These are phyloP conservation scores for Glycine soja DNA, from an alignment of 306 rosid genomes.

Conservation along the genomic window DNA sequence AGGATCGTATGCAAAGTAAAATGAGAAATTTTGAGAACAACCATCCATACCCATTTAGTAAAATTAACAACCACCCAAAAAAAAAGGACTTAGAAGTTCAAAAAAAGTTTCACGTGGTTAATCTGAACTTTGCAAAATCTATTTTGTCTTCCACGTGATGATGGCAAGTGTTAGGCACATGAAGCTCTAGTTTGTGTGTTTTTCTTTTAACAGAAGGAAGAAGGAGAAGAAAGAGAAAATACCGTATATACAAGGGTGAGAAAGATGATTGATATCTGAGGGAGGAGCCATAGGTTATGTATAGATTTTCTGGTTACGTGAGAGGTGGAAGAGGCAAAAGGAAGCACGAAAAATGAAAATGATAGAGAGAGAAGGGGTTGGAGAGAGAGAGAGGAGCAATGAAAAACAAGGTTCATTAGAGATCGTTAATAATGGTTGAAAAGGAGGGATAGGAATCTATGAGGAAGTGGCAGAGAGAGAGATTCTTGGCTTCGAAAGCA, in stretches of 20 bases:
- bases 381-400: slow-evolving; percentile 22
- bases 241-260: slow-evolving; percentile 88
- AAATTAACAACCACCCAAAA: slow-evolving; percentile 20
- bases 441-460: slow-evolving; percentile 62
- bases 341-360: slow-evolving; percentile 49
- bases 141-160: slow-evolving; percentile 20
- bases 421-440: slow-evolving; percentile 66
- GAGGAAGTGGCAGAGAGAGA: slow-evolving; percentile 58
- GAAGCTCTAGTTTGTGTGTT: slow-evolving; percentile 5
- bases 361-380: slow-evolving; percentile 57
- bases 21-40: neutral
- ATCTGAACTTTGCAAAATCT: neutral
- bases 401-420: slow-evolving; percentile 52
- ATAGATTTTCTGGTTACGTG: slow-evolving; percentile 52
- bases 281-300: slow-evolving; percentile 65
- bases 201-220: neutral
- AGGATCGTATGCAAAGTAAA: slow-evolving; percentile 1
- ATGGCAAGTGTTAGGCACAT: slow-evolving; percentile 8
- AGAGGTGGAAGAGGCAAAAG: slow-evolving; percentile 36
- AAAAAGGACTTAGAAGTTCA: neutral
- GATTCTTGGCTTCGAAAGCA: slow-evolving; percentile 90
- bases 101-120: slow-evolving; percentile 10
- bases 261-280: slow-evolving; percentile 70
- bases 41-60: slow-evolving; percentile 32
- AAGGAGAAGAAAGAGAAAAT: slow-evolving; percentile 39